These are phyloP conservation scores for Fusarium burgessii DNA, from an alignment of 2,329 filamentous ascomycete genomes.

Conservation along the genomic window DNA sequence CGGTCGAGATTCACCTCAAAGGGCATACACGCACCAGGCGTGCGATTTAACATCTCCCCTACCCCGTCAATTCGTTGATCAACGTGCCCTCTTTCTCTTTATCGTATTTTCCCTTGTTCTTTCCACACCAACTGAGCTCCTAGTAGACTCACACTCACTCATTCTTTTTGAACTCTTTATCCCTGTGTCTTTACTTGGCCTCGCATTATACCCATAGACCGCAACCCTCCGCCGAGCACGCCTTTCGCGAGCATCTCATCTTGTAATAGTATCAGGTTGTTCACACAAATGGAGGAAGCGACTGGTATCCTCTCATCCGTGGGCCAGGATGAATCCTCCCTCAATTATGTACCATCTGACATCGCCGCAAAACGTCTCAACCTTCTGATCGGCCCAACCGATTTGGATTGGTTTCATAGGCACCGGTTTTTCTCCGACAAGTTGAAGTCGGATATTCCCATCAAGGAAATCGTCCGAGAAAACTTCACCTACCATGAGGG, in stretches of 20 bases:
- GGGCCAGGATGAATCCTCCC: neutral
- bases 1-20: neutral
- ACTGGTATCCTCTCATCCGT: neutral
- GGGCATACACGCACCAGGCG: neutral
- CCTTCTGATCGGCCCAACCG: slow-evolving; percentile 41
- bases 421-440: slow-evolving; percentile 48
- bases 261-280: neutral
- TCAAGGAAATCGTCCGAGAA: slow-evolving; percentile 50
- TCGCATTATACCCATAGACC: slow-evolving; percentile 13
- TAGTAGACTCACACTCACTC: neutral
- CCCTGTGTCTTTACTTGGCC: neutral
- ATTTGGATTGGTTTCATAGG: slow-evolving; percentile 44
- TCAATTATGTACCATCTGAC: neutral
- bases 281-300: neutral
- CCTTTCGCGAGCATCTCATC: neutral
- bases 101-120: neutral
- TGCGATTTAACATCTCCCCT: slow-evolving; percentile 26
- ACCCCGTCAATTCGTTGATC: neutral
- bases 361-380: slow-evolving; percentile 30
- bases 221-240: neutral
- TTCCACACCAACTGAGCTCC: neutral
- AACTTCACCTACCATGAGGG: slow-evolving; percentile 53
- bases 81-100: slow-evolving; percentile 15
- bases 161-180: neutral
- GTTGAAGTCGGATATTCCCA: slow-evolving; percentile 40